Base-by-base conservation (phyloP, 2,329 filamentous ascomycete genomes). In the Paraphaeosphaeria minitans region DNA sequence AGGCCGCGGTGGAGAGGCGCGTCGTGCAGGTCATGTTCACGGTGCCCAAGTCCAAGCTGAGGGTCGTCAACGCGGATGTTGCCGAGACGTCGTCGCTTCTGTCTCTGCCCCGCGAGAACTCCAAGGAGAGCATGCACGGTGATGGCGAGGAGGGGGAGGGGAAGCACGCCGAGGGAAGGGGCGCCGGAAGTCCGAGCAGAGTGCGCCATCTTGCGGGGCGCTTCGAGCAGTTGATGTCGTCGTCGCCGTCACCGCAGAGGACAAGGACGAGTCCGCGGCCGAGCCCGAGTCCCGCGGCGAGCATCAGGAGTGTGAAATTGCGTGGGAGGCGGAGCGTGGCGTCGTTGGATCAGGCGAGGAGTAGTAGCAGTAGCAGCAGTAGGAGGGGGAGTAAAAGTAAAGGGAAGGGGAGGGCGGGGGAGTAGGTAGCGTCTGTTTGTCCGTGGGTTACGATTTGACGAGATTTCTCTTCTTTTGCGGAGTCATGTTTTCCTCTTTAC, bases 1-100 rank as follows among this genome's bases (percentile, higher is more conserved):
- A 83, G 63, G 75, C 77, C 13, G 81, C 80, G 4, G 80, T 78
- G 1, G 76, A 78, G 52, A 72, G 77, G 22, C 66, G 81, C 5
- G 79, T 82, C 4, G 80, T 83, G n/a, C 81, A 82, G 56, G 78
- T 84, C 72, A 95, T 96, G 86, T 98, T 97, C 76, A 97, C 94
- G 0, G 92, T 97, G 60, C 94, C 95, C 2, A 92, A 89, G 75
- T 90, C 94, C 76, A 87, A 87, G 66, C 78, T 98, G 62, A 82
- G 94, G 27, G 93, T 98, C n/a, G 94, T 97, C 21, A 98, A 98
- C 16, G 74, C 74, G 2, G 74, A 77, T 56, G 56, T 71, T 0
- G 29, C 29, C 8, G 73, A 76, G 35, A 62, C 68, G 68, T 21
- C 54, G 76, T 2, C 50, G 8, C 14, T 39, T 16, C 14, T 75